A percentile compares a stretch with the other conserved stretches of the same genome.
These are phyloP conservation scores for Colletotrichum horii DNA, from an alignment of 2,329 filamentous ascomycete species.

Conservation along the genomic window DNA sequence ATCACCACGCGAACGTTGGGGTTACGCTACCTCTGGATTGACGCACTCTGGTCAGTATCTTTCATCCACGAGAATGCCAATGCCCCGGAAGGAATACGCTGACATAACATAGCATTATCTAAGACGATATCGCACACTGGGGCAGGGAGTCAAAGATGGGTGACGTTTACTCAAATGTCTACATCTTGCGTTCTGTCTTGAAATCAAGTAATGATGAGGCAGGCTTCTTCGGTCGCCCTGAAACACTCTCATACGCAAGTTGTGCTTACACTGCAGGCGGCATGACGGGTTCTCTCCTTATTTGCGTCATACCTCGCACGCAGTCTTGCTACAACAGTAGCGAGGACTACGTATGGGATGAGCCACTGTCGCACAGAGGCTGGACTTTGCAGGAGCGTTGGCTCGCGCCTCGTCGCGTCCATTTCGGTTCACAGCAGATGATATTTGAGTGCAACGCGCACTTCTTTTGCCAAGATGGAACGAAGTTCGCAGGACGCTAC, in stretches of 20 bases:
- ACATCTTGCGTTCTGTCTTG: neutral
- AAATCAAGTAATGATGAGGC: neutral
- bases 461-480: neutral
- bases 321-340: neutral
- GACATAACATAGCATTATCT: conserved; percentile 3
- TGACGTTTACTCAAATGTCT: conserved; percentile 1
- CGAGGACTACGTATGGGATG: neutral
- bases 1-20: conserved; percentile 5
- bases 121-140: conserved; percentile 22
- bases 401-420: neutral
- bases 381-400: conserved; percentile 7
- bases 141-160: conserved; percentile 4
- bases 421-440: neutral
- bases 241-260: neutral
- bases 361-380: neutral
- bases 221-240: neutral
- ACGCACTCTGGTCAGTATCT: conserved; percentile 18
- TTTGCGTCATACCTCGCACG: neutral
- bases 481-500: neutral
- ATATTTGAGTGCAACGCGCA: neutral
- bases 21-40: conserved; percentile 24
- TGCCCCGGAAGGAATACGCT: neutral
- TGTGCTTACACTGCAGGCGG: neutral
- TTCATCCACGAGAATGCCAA: neutral
- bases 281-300: neutral